A percentile compares a stretch with the other conserved stretches of the same genome.
phyloP scores from a whole-genome alignment of 306 rosid genomes.

The Canavalia gladiata region DNA sequence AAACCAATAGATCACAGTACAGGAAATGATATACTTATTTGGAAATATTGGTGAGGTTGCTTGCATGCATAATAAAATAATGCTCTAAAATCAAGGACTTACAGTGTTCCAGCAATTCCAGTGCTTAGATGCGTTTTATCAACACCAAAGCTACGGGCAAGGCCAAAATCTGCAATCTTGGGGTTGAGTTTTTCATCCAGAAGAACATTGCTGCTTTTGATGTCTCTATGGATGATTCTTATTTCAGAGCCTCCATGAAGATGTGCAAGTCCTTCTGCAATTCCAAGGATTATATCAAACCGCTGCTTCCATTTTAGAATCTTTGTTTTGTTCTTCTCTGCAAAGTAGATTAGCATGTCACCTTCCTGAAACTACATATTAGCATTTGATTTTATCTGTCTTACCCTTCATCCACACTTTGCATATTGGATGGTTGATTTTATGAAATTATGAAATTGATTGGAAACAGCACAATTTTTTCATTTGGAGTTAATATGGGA shows the following conservation, averaged over 20 bases:
- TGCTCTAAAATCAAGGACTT: not conserved
- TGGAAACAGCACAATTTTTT: not conserved
- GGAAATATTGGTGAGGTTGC: not conserved
- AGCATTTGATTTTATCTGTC: not conserved
- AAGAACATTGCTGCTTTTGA: constrained; percentile 35
- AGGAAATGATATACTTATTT: not conserved
- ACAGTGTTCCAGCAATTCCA: constrained; percentile 37
- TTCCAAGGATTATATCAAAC: constrained; percentile 14
- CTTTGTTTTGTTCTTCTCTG: constrained; percentile 29
- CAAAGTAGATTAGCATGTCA: not conserved
- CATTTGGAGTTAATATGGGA: not conserved
- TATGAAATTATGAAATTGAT: not conserved
- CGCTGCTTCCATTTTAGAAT: constrained; percentile 15
- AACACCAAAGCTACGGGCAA: not conserved
- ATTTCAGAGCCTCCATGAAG: constrained; percentile 32
- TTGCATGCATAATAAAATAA: not conserved
- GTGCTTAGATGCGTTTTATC: constrained; percentile 34
- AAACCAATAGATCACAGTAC: not conserved
- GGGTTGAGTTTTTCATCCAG: constrained; percentile 15
- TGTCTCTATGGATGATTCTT: constrained; percentile 37
- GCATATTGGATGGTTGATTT: no score
- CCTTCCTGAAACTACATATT: not conserved
- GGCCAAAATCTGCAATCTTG: constrained; percentile 32
- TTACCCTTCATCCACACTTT: not conserved
- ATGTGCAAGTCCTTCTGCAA: constrained; percentile 39